These are phyloP conservation scores for Yarrowia sp. DNA, from an alignment of 805 yeast species.

Conservation along the genomic window DNA sequence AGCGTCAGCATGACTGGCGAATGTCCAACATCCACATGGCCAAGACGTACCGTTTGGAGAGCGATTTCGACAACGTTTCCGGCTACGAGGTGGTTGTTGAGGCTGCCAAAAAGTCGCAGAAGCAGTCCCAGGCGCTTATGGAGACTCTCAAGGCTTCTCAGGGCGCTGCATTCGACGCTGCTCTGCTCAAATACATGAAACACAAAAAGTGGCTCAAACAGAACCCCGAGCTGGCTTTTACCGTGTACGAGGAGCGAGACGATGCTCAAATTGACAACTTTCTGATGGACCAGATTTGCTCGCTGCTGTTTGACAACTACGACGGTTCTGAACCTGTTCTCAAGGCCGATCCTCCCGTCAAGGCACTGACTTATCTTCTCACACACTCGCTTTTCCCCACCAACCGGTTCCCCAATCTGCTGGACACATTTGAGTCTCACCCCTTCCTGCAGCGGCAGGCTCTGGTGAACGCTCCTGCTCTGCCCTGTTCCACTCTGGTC, in stretches of 20 bases:
- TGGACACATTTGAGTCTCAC: conserved; percentile 50
- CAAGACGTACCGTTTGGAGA: conserved; percentile 2
- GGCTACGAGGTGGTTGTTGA: conserved; percentile 11
- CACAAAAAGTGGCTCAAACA: background rate
- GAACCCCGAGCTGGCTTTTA: conserved; percentile 9
- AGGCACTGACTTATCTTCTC: conserved; percentile 64
- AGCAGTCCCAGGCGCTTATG: background rate
- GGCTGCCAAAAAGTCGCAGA: conserved; percentile 10
- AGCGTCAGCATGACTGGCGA: conserved; percentile 23
- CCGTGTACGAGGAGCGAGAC: conserved; percentile 23
- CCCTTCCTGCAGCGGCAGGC: conserved; percentile 77
- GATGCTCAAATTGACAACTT: conserved; percentile 17
- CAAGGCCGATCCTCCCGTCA: conserved; percentile 44
- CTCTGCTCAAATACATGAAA: conserved; percentile 18
- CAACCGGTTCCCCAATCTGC: conserved; percentile 51
- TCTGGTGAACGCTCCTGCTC: conserved; percentile 68
- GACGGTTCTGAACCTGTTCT: background rate
- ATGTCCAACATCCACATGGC: conserved; percentile 20
- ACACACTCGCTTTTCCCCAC: conserved; percentile 86
- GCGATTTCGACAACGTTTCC: background rate
- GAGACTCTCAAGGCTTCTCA: background rate
- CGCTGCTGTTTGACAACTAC: conserved; percentile 9
- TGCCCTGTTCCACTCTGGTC: conserved; percentile 62
- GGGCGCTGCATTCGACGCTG: conserved; percentile 11
- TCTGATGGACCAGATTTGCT: conserved; percentile 18